These are phyloP conservation scores for Noccaea bulbosa DNA, from an alignment of 345 rosid species.

Conservation along the genomic window DNA sequence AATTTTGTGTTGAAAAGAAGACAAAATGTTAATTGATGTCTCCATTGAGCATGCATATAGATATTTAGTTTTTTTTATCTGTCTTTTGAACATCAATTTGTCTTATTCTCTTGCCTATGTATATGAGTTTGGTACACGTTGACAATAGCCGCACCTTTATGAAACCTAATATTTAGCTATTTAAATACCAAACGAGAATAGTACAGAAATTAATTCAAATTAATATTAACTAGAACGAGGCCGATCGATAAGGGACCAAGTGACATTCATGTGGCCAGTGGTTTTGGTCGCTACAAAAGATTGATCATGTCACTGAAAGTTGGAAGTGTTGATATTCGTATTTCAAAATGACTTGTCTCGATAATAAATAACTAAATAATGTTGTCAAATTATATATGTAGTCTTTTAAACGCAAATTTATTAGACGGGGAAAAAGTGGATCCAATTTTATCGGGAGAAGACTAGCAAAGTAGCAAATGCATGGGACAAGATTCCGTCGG, in stretches of 20 bases:
- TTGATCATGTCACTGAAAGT: constrained; percentile 27
- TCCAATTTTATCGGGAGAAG: constrained; percentile 36
- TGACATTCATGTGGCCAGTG: constrained; percentile 35
- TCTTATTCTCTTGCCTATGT: background rate
- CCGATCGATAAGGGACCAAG: background rate
- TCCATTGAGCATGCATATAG: background rate
- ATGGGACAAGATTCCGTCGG: constrained; percentile 37
- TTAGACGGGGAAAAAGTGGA: constrained; percentile 17
- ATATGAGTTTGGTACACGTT: constrained; percentile 12
- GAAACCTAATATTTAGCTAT: constrained; percentile 2
- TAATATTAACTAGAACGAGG: background rate
- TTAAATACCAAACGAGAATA: constrained; percentile 24
- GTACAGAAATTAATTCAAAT: background rate
- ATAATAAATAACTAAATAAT: no score
- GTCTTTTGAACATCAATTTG: background rate
- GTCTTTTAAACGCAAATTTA: background rate
- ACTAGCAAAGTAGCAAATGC: constrained; percentile 11
- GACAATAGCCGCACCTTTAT: constrained; percentile 4
- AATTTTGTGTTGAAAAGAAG: background rate
- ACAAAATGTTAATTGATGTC: constrained; percentile 13
- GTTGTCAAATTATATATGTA: no score
- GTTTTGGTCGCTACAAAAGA: constrained; percentile 21
- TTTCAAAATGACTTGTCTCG: background rate
- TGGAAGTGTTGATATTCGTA: background rate
- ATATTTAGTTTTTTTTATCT: background rate